Evolutionary conservation across 345 rosid species (phyloP).

Genomic region (Pistacia vera): DNA sequence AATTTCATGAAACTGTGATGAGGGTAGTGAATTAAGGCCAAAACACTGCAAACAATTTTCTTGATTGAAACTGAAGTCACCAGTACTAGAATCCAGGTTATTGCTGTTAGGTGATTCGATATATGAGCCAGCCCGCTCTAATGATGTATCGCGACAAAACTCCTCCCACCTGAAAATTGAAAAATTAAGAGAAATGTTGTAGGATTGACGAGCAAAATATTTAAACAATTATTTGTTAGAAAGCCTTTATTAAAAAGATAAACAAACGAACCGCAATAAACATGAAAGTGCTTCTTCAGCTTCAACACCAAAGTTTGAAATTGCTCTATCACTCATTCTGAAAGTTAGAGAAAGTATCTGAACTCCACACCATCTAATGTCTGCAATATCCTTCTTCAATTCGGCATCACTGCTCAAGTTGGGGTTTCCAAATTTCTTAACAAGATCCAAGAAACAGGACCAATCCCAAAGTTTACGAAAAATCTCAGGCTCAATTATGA

Average conservation of each 20-base stretch:
- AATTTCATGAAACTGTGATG: conserved; percentile 31
- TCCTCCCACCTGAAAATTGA: conserved; percentile 76
- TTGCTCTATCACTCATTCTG: conserved; percentile 52
- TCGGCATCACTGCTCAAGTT: conserved; percentile 20
- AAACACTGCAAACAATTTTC: conserved; percentile 37
- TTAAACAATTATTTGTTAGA: conserved; percentile 7
- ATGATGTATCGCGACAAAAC: conserved; percentile 72
- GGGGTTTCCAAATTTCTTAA: conserved; percentile 33
- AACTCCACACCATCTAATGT: conserved; percentile 68
- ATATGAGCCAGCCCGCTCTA: conserved; percentile 72
- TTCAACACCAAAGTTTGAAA: conserved; percentile 44
- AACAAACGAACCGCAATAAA: conserved; percentile 68
- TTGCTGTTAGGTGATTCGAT: conserved; percentile 38
- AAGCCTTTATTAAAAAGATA: conserved; percentile 6
- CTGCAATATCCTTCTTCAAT: conserved; percentile 39
- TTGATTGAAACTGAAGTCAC: conserved; percentile 29
- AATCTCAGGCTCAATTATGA: conserved; percentile 52
- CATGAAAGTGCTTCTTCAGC: conserved; percentile 60
- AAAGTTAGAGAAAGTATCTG: conserved; percentile 58
- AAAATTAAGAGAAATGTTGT: conserved; percentile 18
- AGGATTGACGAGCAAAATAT: conserved; percentile 11
- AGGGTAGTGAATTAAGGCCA: conserved; percentile 33
- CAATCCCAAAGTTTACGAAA: conserved; percentile 89
- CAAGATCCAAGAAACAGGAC: conserved; percentile 76
- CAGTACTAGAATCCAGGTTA: conserved; percentile 24